These are phyloP conservation scores for Daldinia caldariorum DNA, from an alignment of 495 filamentous ascomycete species.

Conservation along the genomic window DNA sequence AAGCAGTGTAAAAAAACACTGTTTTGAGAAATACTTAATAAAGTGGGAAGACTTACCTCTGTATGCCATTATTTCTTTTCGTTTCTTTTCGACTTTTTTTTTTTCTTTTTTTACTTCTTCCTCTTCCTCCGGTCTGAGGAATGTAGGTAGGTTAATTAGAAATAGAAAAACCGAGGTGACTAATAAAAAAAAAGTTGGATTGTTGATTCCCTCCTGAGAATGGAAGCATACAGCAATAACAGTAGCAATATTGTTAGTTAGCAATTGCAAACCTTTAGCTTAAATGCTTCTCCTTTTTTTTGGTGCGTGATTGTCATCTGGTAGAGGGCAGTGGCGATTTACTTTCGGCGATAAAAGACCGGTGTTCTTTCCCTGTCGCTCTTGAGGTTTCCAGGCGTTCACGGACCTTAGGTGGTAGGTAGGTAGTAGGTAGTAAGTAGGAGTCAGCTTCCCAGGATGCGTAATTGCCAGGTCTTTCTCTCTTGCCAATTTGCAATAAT, in stretches of 20 bases:
- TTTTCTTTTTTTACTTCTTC: conserved; percentile 2
- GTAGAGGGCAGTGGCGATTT: conserved; percentile 15
- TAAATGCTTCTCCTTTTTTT: background rate
- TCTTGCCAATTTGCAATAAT: conserved; percentile 2
- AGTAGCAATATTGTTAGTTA: background rate
- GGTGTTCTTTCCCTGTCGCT: background rate
- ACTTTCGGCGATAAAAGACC: conserved; percentile 25
- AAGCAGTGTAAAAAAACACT: background rate
- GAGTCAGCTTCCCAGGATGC: conserved; percentile 16
- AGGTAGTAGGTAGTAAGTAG: too few relatives aligned
- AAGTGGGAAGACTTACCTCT: conserved; percentile 33
- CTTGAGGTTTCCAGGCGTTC: conserved; percentile 4
- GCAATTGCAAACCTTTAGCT: background rate
- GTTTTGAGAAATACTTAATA: conserved; percentile 4
- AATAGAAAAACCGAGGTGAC: background rate
- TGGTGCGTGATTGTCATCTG: conserved; percentile 5
- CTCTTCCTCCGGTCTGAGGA: background rate
- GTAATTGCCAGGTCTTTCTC: background rate
- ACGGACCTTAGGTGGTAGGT: too few relatives aligned
- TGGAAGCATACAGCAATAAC: background rate
- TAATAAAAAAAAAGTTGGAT: background rate
- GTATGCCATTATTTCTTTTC: conserved; percentile 33
- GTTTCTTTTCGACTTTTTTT: background rate
- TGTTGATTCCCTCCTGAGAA: conserved; percentile 2
- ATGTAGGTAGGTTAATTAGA: background rate